Evolutionary conservation across 345 rosid species (phyloP).

Genomic region (Lepidium aucheri): DNA sequence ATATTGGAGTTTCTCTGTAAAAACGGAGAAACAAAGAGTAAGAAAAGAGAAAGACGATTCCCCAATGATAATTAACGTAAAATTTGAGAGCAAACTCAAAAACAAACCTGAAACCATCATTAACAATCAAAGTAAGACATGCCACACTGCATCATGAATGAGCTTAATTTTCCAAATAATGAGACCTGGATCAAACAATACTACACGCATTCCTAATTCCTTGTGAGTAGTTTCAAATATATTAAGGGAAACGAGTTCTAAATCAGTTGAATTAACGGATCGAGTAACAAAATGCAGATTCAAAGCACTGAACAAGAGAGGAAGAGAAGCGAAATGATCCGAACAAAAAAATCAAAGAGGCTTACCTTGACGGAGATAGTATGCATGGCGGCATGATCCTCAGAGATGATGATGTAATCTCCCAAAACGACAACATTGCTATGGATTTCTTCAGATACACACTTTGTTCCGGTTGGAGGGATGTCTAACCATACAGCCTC

Average conservation of each 20-base stretch:
- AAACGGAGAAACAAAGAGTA: neutral
- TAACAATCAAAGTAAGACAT: neutral
- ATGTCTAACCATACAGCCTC: conserved; percentile 72
- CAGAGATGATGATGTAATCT: conserved; percentile 64
- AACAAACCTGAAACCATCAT: neutral
- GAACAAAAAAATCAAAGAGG: neutral
- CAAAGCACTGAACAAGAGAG: neutral
- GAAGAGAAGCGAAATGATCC: neutral
- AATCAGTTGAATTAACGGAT: conserved; percentile 4
- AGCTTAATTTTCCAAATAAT: neutral
- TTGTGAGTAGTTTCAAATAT: neutral
- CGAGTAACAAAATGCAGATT: conserved; percentile 5
- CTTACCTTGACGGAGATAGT: conserved; percentile 56
- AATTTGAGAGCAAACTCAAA: neutral
- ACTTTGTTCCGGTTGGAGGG: conserved; percentile 79
- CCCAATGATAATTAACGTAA: neutral
- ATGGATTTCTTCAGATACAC: conserved; percentile 93
- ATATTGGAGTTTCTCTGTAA: neutral
- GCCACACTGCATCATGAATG: neutral
- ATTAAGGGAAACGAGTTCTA: neutral
- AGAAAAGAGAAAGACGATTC: neutral
- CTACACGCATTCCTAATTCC: neutral
- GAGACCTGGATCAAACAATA: neutral
- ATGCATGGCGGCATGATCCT: conserved; percentile 32
- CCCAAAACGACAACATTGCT: conserved; percentile 72